Evolutionary conservation across 2,329 filamentous ascomycete species (phyloP).

Genomic region (Venturia nashicola): DNA sequence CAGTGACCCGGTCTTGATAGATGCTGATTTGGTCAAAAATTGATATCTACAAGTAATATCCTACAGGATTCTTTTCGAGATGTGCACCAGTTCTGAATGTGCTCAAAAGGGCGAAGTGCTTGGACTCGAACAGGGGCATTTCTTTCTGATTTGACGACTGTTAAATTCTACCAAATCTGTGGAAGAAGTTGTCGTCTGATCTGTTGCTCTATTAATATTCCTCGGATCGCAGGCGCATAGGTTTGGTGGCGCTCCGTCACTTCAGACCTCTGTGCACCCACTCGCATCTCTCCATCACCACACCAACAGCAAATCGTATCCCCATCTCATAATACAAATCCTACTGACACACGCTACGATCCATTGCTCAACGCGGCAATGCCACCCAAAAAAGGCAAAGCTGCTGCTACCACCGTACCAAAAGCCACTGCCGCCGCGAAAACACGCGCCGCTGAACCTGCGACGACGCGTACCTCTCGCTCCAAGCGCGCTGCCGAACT

Average conservation of each 20-base stretch:
- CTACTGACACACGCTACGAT: neutral
- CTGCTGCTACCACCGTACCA: constrained; percentile 4
- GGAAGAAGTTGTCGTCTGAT: neutral
- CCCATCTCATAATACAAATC: neutral
- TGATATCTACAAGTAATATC: too few relatives aligned
- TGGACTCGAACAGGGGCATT: too few relatives aligned
- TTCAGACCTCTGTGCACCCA: neutral
- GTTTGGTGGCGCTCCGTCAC: too few relatives aligned
- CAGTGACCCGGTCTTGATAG: too few relatives aligned
- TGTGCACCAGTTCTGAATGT: too few relatives aligned
- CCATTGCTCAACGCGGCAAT: neutral
- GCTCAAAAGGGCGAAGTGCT: too few relatives aligned
- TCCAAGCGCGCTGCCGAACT: neutral
- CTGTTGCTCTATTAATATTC: neutral
- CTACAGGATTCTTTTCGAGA: too few relatives aligned
- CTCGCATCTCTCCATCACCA: neutral
- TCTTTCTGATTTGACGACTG: too few relatives aligned
- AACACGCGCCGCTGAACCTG: neutral
- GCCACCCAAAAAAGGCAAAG: constrained; percentile 12
- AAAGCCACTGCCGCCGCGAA: neutral
- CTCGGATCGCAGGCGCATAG: too few relatives aligned
- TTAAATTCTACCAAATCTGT: too few relatives aligned
- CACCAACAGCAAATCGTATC: constrained; percentile 1
- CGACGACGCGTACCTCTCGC: constrained; percentile 2
- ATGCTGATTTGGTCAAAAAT: too few relatives aligned